These are phyloP conservation scores for Graphiopsis chlorocephala DNA, from an alignment of 2,329 filamentous ascomycete species.

Conservation along the genomic window DNA sequence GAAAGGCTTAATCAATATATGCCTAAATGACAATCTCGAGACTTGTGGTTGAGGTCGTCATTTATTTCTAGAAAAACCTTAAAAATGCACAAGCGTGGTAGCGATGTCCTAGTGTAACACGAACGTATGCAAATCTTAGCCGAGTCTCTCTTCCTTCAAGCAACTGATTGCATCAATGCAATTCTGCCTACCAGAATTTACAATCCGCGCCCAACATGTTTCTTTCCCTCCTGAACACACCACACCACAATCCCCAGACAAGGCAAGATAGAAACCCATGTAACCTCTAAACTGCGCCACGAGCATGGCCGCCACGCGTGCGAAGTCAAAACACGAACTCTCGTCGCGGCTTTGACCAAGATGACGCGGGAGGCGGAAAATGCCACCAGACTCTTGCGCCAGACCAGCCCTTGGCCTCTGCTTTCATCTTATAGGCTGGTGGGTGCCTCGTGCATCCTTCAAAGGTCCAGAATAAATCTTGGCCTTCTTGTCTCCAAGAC, in stretches of 20 bases:
- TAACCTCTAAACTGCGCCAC: conserved; percentile 1
- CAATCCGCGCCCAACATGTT: not conserved
- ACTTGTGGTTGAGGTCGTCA: conserved; percentile 1
- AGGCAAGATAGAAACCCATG: not conserved
- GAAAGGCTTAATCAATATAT: conserved; percentile 1
- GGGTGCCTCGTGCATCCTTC: conserved; percentile 1
- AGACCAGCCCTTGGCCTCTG: not conserved
- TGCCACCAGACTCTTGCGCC: not conserved
- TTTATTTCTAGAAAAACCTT: not conserved
- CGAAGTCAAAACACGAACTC: conserved; percentile 1
- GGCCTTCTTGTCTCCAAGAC: not conserved
- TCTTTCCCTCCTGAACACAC: not conserved
- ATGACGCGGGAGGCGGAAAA: conserved; percentile 11
- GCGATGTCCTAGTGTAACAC: not conserved
- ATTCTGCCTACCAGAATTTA: not conserved
- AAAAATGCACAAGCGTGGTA: not conserved
- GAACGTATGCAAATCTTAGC: not conserved
- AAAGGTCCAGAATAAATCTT: conserved; percentile 5
- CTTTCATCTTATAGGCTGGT: conserved; percentile 4
- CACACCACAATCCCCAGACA: not conserved
- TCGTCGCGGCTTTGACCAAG: not conserved
- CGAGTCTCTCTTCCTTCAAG: not conserved
- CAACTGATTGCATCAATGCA: not conserved
- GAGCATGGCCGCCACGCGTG: not conserved
- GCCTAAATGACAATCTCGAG: not conserved